Base-by-base conservation (phyloP, 2,329 filamentous ascomycete genomes). In the Dactylellina parvicollis region DNA sequence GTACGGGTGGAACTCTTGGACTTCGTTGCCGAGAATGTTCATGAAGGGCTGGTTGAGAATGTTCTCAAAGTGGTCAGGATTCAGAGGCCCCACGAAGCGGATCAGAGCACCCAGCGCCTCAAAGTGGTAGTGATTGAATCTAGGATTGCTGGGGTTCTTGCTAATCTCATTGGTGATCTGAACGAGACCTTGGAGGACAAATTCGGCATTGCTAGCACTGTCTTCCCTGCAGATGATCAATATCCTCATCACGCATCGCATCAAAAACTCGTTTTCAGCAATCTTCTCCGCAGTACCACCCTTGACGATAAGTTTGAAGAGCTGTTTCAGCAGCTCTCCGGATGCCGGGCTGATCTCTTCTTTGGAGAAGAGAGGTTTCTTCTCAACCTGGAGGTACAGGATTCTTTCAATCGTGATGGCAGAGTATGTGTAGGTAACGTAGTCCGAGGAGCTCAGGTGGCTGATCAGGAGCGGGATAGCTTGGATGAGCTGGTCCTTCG, bases 61-160 rank as follows among this genome's bases (percentile, higher is more conserved):
- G 72, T 89, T 85, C 79, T 97, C 92, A 55, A 98, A 86, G 77
- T 90, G 88, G 26, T 87, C 85, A 8, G 91, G 87, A 76, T 91
- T 87, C 2, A 85, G 84, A 74, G 83, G 89, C 79, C 85, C 91
- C 82, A 85, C 89, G 84, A 86, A 92, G 79, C 89, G 88, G 64
- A 98, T 91, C 50, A 99, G 85, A 14, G 95, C 94, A 32, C 95
- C 95, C 47, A 99, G 83, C 2, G 92, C 91, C 83, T 99, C 95
- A 75, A 99, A 99, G 80, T 96, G 92, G 81, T 94, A 99, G 83
- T 99, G 99, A 82, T 97, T 97, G 83, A 99, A 99, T 10, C 92
- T 88, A 1, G 95, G 95, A 81, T 99, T 99, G 83, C 93, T 97
- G 0, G 95, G 95, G 81, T 99, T 99, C 77, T 90, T 87, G 79